Evolutionary conservation across 805 yeast species (phyloP), one percentile per base, ranked within the genome.

Genomic region (Yarrowia sp.): DNA sequence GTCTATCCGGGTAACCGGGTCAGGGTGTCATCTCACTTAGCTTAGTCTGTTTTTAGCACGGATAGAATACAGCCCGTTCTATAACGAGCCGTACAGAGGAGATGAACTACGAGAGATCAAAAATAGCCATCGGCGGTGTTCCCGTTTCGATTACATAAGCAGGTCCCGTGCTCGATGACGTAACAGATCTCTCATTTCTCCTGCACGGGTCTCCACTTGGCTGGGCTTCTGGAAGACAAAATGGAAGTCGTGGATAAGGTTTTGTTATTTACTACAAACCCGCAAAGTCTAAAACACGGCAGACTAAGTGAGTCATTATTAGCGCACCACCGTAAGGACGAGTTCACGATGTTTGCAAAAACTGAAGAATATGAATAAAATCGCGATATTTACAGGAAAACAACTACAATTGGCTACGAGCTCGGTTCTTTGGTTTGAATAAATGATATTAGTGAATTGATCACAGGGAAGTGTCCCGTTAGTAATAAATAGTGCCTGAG

Each of bases 301-400:
- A 14, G 22, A 5, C 11, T 15, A 26, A 22, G 46, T 55, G 61
- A 56, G 48, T 56, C 63, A 56, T 56, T 56, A 56, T 41, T 56
- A 56, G 63, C 63, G 63, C 63, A 56, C 42, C 58, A 5, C 41
- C 42, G 8, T 7, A 7, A 16, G 10, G 40, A 11, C 40, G 12
- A 19, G 16, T 9, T 45, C 32, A 45, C 49, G 49, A 45, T 45
- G 32, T 45, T 9, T 19, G 12, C 14, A 19, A 19, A 10, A 8
- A 8, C 5, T 10, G 12, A 16, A 53, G 19, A 14, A 41, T 9
- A 9, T 8, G 8, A 41, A 41, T 22, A n/a, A 40, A 55, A 55
- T 12, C 5, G 19, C 10, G 11, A 26, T 26, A 26, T 11, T 10
- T 38, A 38, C 40, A 38, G 40, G 10, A 42, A n/a, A 42, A 42